These are phyloP conservation scores for Chlamydomonas incerta DNA, from an alignment of 139 green algal species.

Conservation along the genomic window DNA sequence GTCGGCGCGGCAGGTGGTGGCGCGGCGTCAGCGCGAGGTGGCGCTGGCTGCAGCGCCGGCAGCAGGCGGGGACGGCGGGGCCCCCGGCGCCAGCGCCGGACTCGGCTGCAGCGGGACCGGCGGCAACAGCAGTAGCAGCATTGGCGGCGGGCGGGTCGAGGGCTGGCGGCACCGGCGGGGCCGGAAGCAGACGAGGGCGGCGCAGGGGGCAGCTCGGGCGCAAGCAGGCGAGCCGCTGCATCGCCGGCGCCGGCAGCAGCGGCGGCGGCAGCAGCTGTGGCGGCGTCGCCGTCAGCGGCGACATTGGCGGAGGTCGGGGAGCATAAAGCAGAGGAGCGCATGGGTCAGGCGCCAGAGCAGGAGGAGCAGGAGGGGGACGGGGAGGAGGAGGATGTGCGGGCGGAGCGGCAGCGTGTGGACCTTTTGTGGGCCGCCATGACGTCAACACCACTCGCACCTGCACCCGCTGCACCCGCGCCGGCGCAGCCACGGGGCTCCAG, in stretches of 20 bases:
- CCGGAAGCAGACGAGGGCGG: too few relatives aligned
- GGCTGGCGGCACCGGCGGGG: too few relatives aligned
- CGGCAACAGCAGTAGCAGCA: too few relatives aligned
- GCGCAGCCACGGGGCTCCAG: background rate
- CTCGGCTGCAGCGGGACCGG: too few relatives aligned
- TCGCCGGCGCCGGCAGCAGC: background rate
- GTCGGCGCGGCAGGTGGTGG: background rate
- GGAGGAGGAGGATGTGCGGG: conserved; percentile 17
- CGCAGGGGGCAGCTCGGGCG: too few relatives aligned
- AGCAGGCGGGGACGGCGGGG: too few relatives aligned
- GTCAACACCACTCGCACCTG: background rate
- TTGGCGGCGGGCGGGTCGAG: too few relatives aligned
- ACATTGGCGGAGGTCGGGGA: background rate
- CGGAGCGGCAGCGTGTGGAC: conserved; percentile 13
- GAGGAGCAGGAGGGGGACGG: background rate
- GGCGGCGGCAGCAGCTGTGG: background rate
- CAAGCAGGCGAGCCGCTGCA: too few relatives aligned
- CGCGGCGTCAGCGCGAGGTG: background rate
- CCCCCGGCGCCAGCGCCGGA: too few relatives aligned
- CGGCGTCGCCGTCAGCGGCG: background rate
- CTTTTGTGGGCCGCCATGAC: background rate
- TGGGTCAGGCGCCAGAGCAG: too few relatives aligned
- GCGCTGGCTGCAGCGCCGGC: background rate
- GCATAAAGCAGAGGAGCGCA: too few relatives aligned
- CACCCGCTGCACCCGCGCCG: background rate